Evolutionary conservation across 805 yeast species (phyloP), one percentile per base, ranked within the genome.

Genomic region (Cyberlindnera galapagoensis): DNA sequence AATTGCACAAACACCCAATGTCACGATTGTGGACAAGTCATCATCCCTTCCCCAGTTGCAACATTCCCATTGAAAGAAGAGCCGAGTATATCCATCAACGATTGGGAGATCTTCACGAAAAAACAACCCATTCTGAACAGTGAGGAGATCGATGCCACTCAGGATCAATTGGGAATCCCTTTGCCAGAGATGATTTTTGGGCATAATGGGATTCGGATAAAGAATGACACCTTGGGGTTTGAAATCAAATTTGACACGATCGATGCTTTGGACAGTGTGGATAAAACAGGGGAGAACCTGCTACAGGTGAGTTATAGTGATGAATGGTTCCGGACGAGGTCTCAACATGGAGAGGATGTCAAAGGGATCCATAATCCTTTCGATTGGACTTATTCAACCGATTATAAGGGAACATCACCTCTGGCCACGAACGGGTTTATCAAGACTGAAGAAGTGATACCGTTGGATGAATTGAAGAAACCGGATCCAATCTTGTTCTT

Each of bases 131-230:
- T 90, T 28, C 60, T 86, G 39, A 80, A 71, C 43, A 67, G 87
- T 2, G 63, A 56, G 2, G 95, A 87, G 50, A 70, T 90, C 35
- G 95, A 86, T 36, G 58, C 57, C 3, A 82, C 76, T 39, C 54
- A 47, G 10, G 71, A 70, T 5, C 52, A 76, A 32, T 67, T 80
- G 33, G 76, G 76, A 11, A 74, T 90, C 40, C 95, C 97, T 0
- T 59, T 90, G 26, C 99, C 99, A 1, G 99, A 92, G 55, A 92
- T 92, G 97, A 87, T 92, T 6, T 92, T 92, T 60, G 97, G 97
- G 8, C 75, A 83, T 44, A 88, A 83, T 51, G 58, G 59, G 35
- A 75, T 87, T 9, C 69, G 65, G 30, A 52, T 87, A 9, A 63
- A 59, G 31, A 67, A 71, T 38, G 42, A 45, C 4, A 34, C 42